phyloP scores from a whole-genome alignment of 768 basidiomycete species.

The Tylopilus vinaceipallidus region DNA sequence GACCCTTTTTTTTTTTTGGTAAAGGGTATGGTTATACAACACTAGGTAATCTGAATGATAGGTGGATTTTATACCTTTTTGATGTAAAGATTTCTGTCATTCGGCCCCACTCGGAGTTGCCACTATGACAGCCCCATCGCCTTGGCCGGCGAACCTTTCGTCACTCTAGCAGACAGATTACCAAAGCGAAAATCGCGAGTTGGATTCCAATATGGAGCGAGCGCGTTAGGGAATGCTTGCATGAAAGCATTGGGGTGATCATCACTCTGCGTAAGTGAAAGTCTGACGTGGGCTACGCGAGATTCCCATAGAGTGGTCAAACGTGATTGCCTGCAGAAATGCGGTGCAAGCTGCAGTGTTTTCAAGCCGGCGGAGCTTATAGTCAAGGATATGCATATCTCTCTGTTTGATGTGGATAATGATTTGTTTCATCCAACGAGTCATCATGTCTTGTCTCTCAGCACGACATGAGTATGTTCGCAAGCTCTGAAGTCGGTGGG shows the following conservation, averaged over 20 bases:
- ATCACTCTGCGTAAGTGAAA: not conserved
- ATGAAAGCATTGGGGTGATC: not conserved
- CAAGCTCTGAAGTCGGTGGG: not conserved
- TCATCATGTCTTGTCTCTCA: not conserved
- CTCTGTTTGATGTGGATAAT: not conserved
- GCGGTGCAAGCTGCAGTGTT: not conserved
- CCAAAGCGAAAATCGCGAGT: not conserved
- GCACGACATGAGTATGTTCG: not conserved
- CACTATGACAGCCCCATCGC: too few relatives aligned
- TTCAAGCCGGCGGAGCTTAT: not conserved
- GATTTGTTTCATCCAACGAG: constrained; percentile 3
- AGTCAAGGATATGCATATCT: not conserved
- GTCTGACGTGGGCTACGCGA: not conserved
- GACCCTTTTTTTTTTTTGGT: constrained; percentile 9
- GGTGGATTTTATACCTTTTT: not conserved
- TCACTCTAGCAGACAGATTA: not conserved
- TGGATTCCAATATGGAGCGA: not conserved
- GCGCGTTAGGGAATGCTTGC: not conserved
- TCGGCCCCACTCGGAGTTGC: not conserved
- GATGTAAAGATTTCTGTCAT: not conserved
- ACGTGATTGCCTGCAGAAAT: not conserved
- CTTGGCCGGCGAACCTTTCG: not conserved
- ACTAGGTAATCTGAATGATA: not conserved
- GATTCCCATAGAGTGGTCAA: not conserved
- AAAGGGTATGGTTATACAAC: not conserved